Evolutionary conservation across 768 basidiomycete species (phyloP).

Genomic region (Xanthoconium stramineum): DNA sequence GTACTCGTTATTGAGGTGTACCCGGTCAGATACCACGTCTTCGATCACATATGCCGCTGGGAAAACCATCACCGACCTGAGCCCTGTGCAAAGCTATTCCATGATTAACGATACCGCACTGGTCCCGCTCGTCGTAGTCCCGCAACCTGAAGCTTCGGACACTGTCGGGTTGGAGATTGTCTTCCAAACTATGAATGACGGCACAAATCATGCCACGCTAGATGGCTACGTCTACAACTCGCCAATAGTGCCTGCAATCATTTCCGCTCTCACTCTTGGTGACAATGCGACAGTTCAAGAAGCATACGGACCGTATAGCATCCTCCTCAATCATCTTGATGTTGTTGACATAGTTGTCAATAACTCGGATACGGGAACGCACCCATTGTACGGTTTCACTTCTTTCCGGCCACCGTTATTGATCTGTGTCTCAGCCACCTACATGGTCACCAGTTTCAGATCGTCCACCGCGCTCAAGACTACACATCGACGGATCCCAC

Average conservation of each 20-base stretch:
- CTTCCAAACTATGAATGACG: slow-evolving; percentile 85
- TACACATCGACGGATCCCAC: slow-evolving; percentile 69
- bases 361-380: slow-evolving; percentile 70
- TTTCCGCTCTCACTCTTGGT: slow-evolving; percentile 77
- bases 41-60: slow-evolving; percentile 71
- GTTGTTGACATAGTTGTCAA: slow-evolving; percentile 76
- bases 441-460: slow-evolving; percentile 85
- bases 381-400: slow-evolving; percentile 69
- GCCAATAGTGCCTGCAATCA: slow-evolving; percentile 70
- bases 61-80: slow-evolving; percentile 49
- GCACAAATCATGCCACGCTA: slow-evolving; percentile 81
- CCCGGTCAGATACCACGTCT: slow-evolving; percentile 67
- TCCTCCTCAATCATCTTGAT: slow-evolving; percentile 70
- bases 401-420: neutral
- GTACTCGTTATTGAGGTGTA: neutral
- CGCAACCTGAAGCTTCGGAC: slow-evolving; percentile 50
- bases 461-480: slow-evolving; percentile 69
- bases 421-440: slow-evolving; percentile 60
- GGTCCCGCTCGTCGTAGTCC: slow-evolving; percentile 54
- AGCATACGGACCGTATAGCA: slow-evolving; percentile 80
- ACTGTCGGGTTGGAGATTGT: slow-evolving; percentile 66
- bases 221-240: slow-evolving; percentile 66
- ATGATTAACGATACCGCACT: slow-evolving; percentile 66
- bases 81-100: slow-evolving; percentile 53
- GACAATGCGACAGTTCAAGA: slow-evolving; percentile 56